phyloP scores from a whole-genome alignment of 768 basidiomycete species.

The Mycena venus region DNA sequence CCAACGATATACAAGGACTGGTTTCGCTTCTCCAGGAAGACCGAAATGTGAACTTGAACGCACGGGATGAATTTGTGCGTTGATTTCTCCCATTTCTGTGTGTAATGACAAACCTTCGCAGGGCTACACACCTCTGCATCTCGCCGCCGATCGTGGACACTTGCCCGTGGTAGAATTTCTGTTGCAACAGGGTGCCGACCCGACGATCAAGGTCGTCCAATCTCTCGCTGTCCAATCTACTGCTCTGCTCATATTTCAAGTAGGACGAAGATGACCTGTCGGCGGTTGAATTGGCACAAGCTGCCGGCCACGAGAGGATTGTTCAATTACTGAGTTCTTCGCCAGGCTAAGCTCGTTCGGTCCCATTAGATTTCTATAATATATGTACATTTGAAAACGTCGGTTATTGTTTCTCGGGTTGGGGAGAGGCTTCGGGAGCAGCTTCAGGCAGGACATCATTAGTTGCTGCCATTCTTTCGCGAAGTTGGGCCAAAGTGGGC shows the following conservation, averaged over 20 bases:
- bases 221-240: not conserved
- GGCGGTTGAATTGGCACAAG: conserved; percentile 69
- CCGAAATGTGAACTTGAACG: conserved; percentile 66
- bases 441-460: too few species aligned
- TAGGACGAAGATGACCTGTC: conserved; percentile 80
- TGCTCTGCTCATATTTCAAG: conserved; percentile 4
- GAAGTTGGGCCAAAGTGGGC: conserved; percentile 6
- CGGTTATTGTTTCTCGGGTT: conserved; percentile 4
- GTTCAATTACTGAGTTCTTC: conserved; percentile 46
- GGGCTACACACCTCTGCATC: conserved; percentile 92
- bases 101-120: conserved; percentile 45
- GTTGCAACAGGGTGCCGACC: conserved; percentile 75
- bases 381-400: not conserved
- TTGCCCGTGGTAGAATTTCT: conserved; percentile 68
- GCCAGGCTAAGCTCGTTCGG: not conserved
- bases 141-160: conserved; percentile 89
- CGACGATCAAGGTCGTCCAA: conserved; percentile 67
- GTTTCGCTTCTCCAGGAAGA: conserved; percentile 56
- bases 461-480: conserved; percentile 26
- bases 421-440: not conserved
- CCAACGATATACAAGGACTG: conserved; percentile 64
- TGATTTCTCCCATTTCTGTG: not conserved
- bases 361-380: not conserved
- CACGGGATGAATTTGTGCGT: conserved; percentile 81
- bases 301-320: conserved; percentile 70